Base-by-base conservation (phyloP, 106 monocot species). In the Apostasia ramifera region DNA sequence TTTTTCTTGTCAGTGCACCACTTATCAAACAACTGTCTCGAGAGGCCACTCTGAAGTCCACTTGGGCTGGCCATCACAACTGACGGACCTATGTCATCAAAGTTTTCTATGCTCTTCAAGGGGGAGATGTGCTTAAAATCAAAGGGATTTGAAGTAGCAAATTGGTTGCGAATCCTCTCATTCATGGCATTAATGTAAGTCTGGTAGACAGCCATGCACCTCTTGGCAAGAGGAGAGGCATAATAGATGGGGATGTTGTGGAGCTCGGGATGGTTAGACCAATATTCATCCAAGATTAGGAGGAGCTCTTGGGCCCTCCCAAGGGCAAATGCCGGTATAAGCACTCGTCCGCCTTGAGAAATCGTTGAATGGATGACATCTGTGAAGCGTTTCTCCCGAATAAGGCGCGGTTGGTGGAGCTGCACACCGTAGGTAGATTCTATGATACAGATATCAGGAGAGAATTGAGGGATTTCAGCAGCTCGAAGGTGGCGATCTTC, bases 121-220 rank as follows among this genome's bases (percentile, higher is more conserved):
- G 92, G 69, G 46, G 92, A 93, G 50, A 98, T 98, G 78, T 87
- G 83, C 73, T 93, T 93, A 75, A 98, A 98, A 53, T 90, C 85
- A 49, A 98, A 98, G 9, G 98, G 98, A 42, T 98, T 98, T 13
- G 90, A 87, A 53, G 80, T 86, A 15, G 90, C 85, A 83, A 85
- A 93, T 69, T 90, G 98, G 63, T 66, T 87, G 40, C 90, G 63
- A 49, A 98, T 98, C 76, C 98, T 79, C 67, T 98, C 98, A 51
- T 90, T 98, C 98, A 98, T 98, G 15, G 98, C 63, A 70, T 98
- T 98, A 39, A 93, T 98, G 71, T 98, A 98, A 2, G 98, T 98
- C 75, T 98, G 98, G 46, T 98, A 98, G n/a, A 98, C 98, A 59
- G 92, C 87, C 98, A 98, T 90, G 85, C 98, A 98, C 53, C 85